Percentiles rank a stretch among this genome's conserved stretches.
Evolutionary conservation across 441 rosid species (phyloP).

Genomic region (Viola pubescens): DNA sequence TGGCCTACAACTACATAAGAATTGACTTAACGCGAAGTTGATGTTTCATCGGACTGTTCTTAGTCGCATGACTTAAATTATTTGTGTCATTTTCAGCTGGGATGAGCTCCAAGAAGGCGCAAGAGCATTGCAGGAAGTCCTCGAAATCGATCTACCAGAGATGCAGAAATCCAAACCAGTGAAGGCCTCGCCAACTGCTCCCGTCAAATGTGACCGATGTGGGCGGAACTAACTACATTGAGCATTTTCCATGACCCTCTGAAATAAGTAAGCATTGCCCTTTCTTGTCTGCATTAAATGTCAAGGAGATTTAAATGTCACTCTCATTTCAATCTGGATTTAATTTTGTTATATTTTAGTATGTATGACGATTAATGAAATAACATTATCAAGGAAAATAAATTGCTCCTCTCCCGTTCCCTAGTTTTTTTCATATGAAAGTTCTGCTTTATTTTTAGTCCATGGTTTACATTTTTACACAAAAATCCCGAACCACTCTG

Average conservation of each 20-base stretch:
- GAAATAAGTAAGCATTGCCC: not conserved
- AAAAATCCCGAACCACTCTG: too few relatives aligned
- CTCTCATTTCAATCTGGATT: not conserved
- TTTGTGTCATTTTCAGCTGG: conserved; percentile 30
- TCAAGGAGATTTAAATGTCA: not conserved
- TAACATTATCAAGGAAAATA: not conserved
- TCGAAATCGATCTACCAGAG: conserved; percentile 60
- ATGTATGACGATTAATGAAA: not conserved
- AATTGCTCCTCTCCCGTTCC: not conserved
- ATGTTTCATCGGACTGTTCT: not conserved
- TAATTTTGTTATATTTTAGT: not conserved
- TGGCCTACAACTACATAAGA: not conserved
- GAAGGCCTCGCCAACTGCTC: conserved; percentile 26
- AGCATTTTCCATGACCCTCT: not conserved
- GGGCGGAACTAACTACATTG: conserved; percentile 37
- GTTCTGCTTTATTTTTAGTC: not conserved
- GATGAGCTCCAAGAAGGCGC: conserved; percentile 72
- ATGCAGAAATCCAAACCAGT: conserved; percentile 39
- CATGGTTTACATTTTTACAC: not conserved
- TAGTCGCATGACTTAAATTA: not conserved
- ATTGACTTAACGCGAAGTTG: too few relatives aligned
- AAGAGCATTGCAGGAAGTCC: conserved; percentile 61
- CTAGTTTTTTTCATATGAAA: not conserved
- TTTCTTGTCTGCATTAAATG: not conserved
- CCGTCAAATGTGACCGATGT: conserved; percentile 68